These are phyloP conservation scores for Pleochaeta shiraiana DNA, from an alignment of 2,329 filamentous ascomycete genomes.

Conservation along the genomic window DNA sequence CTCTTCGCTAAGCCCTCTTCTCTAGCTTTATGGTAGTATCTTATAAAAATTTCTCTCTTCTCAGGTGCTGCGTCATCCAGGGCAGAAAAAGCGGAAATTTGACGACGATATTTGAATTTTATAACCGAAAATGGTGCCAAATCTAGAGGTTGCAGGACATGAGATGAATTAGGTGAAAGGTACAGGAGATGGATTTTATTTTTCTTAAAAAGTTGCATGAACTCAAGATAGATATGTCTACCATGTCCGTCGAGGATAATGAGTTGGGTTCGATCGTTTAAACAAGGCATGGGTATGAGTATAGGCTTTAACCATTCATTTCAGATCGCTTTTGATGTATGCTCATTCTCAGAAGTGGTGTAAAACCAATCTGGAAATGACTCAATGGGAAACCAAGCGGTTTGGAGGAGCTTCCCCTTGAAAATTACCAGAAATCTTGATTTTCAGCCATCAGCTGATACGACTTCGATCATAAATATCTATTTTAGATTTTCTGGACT, in stretches of 20 bases:
- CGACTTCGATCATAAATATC: not conserved
- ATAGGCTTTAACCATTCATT: not conserved
- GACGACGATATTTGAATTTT: not conserved
- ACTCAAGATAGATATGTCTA: not conserved
- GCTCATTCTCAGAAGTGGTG: not conserved
- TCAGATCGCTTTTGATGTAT: not conserved
- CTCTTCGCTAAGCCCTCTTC: not conserved
- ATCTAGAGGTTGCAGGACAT: not conserved
- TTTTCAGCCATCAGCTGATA: not conserved
- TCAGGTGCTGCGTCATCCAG: not conserved
- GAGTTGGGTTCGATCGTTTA: not conserved
- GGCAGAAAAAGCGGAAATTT: not conserved
- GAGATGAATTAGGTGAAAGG: not conserved
- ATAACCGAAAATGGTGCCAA: not conserved
- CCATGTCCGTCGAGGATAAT: not conserved
- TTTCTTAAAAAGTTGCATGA: conserved; percentile 1
- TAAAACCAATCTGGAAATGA: not conserved
- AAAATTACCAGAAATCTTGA: not conserved
- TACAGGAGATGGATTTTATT: conserved; percentile 3
- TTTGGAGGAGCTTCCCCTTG: not conserved
- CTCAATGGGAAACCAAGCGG: not conserved
- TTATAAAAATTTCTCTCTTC: not conserved
- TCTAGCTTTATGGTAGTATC: not conserved
- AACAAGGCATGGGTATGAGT: not conserved
- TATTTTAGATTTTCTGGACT: not conserved